These are phyloP conservation scores for Blastomyces silverae DNA, from an alignment of 2,329 filamentous ascomycete genomes.

Conservation along the genomic window DNA sequence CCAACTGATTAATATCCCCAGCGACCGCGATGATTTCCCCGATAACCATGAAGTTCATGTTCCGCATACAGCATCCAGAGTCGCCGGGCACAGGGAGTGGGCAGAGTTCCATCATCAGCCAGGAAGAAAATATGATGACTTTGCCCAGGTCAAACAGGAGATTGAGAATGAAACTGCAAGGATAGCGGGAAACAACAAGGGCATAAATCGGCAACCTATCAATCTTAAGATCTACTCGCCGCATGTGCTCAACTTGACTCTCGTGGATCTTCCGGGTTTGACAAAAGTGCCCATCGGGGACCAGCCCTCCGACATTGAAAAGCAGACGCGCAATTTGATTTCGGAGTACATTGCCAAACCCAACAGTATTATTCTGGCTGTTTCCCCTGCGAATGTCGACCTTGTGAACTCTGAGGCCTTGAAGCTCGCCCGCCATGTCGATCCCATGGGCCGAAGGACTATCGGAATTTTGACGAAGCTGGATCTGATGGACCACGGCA, in stretches of 20 bases:
- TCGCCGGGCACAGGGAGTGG: slow-evolving; percentile 66
- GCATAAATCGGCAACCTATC: slow-evolving; percentile 94
- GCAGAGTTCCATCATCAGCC: slow-evolving; percentile 95
- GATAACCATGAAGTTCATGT: slow-evolving; percentile 59
- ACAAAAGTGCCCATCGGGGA: slow-evolving; percentile 99
- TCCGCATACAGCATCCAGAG: slow-evolving; percentile 70
- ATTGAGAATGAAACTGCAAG: slow-evolving; percentile 95
- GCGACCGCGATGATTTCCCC: slow-evolving; percentile 60
- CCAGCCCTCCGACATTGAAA: slow-evolving; percentile 95
- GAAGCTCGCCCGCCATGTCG: slow-evolving; percentile 94
- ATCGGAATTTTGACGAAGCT: slow-evolving; percentile 97
- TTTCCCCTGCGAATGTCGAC: slow-evolving; percentile 95
- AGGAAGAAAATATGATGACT: slow-evolving; percentile 81
- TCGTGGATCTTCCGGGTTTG: slow-evolving; percentile 90
- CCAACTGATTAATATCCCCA: slow-evolving; percentile 93
- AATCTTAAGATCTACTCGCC: slow-evolving; percentile 98
- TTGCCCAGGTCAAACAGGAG: slow-evolving; percentile 86
- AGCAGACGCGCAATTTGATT: slow-evolving; percentile 93
- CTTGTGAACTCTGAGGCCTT: slow-evolving; percentile 96
- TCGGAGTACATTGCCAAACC: slow-evolving; percentile 98
- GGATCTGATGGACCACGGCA: slow-evolving; percentile 97
- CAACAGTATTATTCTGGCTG: slow-evolving; percentile 94
- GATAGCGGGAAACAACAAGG: slow-evolving; percentile 95
- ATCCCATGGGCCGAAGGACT: slow-evolving; percentile 85
- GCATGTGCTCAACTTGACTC: slow-evolving; percentile 88